These are phyloP conservation scores for Boletus edulis DNA, from an alignment of 768 basidiomycete species.

Conservation along the genomic window DNA sequence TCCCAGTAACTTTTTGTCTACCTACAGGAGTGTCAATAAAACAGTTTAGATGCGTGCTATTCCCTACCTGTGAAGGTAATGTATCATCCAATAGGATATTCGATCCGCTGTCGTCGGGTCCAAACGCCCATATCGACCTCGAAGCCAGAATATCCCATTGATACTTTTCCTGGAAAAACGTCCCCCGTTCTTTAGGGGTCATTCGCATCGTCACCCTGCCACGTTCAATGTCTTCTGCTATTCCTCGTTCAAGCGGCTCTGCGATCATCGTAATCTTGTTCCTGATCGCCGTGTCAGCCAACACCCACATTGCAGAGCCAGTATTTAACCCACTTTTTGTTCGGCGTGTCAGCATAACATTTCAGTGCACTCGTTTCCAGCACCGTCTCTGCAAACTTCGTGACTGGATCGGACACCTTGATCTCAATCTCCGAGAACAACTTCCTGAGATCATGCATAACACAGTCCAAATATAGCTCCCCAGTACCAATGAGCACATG, in stretches of 20 bases:
- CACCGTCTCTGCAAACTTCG: conserved; percentile 97
- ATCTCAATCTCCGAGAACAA: conserved; percentile 98
- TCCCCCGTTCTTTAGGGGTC: conserved; percentile 92
- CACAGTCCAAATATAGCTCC: conserved; percentile 94
- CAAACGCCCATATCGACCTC: conserved; percentile 99
- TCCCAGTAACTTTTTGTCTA: conserved; percentile 89
- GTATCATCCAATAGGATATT: conserved; percentile 96
- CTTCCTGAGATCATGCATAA: conserved; percentile 91
- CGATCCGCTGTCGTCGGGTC: conserved; percentile 92
- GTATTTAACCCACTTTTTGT: conserved; percentile 77
- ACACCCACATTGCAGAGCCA: conserved; percentile 4
- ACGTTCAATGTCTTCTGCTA: conserved; percentile 94
- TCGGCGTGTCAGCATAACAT: conserved; percentile 98
- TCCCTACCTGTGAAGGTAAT: conserved; percentile 80
- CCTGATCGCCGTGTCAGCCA: conserved; percentile 42
- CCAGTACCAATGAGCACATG: conserved; percentile 97
- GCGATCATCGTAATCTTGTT: conserved; percentile 99
- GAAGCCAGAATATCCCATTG: conserved; percentile 98
- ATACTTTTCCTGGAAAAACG: conserved; percentile 95
- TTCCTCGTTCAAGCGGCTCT: conserved; percentile 92
- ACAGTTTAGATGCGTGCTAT: neutral
- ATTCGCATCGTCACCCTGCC: conserved; percentile 93
- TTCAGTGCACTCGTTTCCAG: conserved; percentile 96
- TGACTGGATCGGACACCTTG: conserved; percentile 99
- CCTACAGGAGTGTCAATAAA: conserved; percentile 37